phyloP scores from a whole-genome alignment of 2,329 filamentous ascomycete genomes.

The Myrmaecium sp. region DNA sequence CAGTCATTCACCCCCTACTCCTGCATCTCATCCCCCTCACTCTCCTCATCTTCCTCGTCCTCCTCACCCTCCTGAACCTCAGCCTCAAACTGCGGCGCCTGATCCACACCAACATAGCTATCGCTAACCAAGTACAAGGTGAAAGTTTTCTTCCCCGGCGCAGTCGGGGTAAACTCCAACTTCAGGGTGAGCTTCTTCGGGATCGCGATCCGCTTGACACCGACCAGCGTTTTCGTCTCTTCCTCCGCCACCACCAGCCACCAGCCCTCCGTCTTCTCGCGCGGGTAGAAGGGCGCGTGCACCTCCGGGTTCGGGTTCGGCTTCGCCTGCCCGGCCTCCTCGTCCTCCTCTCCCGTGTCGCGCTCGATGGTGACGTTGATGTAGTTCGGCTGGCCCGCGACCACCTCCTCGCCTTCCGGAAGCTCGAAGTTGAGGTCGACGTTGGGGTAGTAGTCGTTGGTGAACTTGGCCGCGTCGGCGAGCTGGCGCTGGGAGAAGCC shows the following conservation, averaged over 20 bases:
- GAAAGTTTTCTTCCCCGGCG: slow-evolving; percentile 67
- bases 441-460: slow-evolving; percentile 91
- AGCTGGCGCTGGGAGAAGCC: slow-evolving; percentile 69
- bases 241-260: slow-evolving; percentile 95
- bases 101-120: slow-evolving; percentile 91
- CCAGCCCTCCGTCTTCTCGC: slow-evolving; percentile 91
- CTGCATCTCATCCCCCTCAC: slow-evolving; percentile 44
- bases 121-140: slow-evolving; percentile 95
- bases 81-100: slow-evolving; percentile 78
- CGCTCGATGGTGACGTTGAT: slow-evolving; percentile 73
- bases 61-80: slow-evolving; percentile 86
- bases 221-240: slow-evolving; percentile 68
- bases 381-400: slow-evolving; percentile 64
- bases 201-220: slow-evolving; percentile 89
- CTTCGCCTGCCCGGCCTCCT: no score
- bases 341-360: slow-evolving; percentile 56
- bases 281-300: slow-evolving; percentile 88
- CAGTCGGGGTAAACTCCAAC: slow-evolving; percentile 77
- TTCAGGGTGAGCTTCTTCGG: slow-evolving; percentile 59
- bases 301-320: slow-evolving; percentile 70
- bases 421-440: slow-evolving; percentile 81
- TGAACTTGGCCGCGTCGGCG: slow-evolving; percentile 80
- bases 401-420: slow-evolving; percentile 63
- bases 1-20: slow-evolving; percentile 2
- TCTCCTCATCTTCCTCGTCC: slow-evolving; percentile 75